A percentile compares a stretch with the other conserved stretches of the same genome.
Evolutionary conservation across 495 filamentous ascomycete species (phyloP).

Genomic region (Tuber microsphaerosporum): DNA sequence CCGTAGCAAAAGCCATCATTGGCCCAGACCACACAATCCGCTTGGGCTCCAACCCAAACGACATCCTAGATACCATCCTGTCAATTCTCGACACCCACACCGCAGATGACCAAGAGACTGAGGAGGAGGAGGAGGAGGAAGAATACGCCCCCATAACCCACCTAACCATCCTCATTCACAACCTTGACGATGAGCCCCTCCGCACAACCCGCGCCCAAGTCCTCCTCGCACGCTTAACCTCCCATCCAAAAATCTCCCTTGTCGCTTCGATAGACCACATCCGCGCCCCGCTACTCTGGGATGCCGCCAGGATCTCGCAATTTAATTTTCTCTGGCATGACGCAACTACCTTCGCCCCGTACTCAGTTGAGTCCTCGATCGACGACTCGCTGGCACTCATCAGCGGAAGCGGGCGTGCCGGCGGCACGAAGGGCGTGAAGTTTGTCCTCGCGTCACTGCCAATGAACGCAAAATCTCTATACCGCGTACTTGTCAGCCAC

Average conservation of each 20-base stretch:
- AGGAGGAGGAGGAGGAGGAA: constrained; percentile 30
- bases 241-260: constrained; percentile 66
- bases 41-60: constrained; percentile 56
- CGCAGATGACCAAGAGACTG: constrained; percentile 29
- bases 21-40: constrained; percentile 51
- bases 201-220: constrained; percentile 63
- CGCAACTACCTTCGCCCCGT: constrained; percentile 78
- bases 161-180: constrained; percentile 72
- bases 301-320: constrained; percentile 65
- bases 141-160: constrained; percentile 29
- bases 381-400: constrained; percentile 61
- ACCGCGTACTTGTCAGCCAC: constrained; percentile 74
- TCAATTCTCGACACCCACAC: constrained; percentile 51
- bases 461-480: constrained; percentile 82
- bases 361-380: constrained; percentile 76
- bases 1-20: constrained; percentile 60
- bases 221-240: constrained; percentile 66
- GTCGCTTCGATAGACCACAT: constrained; percentile 79
- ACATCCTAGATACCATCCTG: constrained; percentile 60
- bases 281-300: constrained; percentile 82
- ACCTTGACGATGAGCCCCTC: constrained; percentile 70
- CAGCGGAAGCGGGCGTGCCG: constrained; percentile 73
- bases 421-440: constrained; percentile 83
- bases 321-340: constrained; percentile 89
- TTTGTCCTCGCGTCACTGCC: constrained; percentile 85